Evolutionary conservation across 805 yeast genomes (phyloP).

Genomic region (Yueomyces sp.): DNA sequence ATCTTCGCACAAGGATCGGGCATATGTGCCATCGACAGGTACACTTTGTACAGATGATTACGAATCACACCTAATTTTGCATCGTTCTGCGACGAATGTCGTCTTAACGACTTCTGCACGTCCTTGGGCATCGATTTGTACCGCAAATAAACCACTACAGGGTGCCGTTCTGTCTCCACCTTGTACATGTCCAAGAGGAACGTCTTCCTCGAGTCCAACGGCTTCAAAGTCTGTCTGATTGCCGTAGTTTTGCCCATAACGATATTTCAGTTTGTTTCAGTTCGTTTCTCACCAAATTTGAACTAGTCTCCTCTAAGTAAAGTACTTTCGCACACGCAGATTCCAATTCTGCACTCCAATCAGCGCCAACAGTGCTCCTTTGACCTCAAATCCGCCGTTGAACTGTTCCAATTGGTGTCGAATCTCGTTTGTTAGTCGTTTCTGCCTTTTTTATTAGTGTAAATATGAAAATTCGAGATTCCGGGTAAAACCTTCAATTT

Average conservation of each 20-base stretch:
- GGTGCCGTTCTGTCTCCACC: slow-evolving; percentile 48
- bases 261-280: neutral
- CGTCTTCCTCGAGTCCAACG: slow-evolving; percentile 65
- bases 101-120: slow-evolving; percentile 54
- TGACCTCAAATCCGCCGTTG: too few relatives aligned
- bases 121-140: slow-evolving; percentile 64
- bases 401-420: too few relatives aligned
- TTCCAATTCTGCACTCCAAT: too few relatives aligned
- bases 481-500: too few relatives aligned
- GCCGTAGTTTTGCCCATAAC: too few relatives aligned
- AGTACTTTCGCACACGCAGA: too few relatives aligned
- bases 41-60: slow-evolving; percentile 58
- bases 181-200: slow-evolving; percentile 73
- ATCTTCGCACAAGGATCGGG: slow-evolving; percentile 56
- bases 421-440: too few relatives aligned
- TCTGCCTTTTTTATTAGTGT: too few relatives aligned
- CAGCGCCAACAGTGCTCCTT: too few relatives aligned
- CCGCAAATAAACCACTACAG: slow-evolving; percentile 68
- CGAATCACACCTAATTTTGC: slow-evolving; percentile 59
- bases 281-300: too few relatives aligned
- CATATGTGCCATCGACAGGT: slow-evolving; percentile 54
- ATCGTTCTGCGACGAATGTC: slow-evolving; percentile 50
- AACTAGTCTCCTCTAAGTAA: too few relatives aligned
- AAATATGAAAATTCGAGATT: too few relatives aligned
- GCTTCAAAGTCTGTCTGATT: slow-evolving; percentile 41